These are phyloP conservation scores for Kurtzmaniella natalensis DNA, from an alignment of 1,139 yeast genomes.

Conservation along the genomic window DNA sequence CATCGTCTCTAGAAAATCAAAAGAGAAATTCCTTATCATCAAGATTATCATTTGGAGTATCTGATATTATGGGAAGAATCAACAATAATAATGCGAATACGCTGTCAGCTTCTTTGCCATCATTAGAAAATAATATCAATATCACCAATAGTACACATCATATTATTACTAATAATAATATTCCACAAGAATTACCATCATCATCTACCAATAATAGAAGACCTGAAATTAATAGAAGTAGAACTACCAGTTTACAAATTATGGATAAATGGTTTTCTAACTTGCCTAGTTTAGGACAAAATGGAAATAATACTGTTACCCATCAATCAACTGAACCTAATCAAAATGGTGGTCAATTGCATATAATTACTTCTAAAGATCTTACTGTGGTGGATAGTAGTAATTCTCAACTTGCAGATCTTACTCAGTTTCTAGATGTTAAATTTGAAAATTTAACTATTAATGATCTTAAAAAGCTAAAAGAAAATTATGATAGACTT, in stretches of 20 bases:
- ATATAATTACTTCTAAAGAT: background rate
- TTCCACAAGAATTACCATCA: slow-evolving; percentile 5
- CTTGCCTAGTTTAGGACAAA: slow-evolving; percentile 13
- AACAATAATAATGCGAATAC: slow-evolving; percentile 21
- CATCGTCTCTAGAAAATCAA: slow-evolving; percentile 28
- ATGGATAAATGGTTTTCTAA: slow-evolving; percentile 46
- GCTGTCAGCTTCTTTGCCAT: slow-evolving; percentile 29
- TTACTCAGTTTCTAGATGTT: slow-evolving; percentile 28
- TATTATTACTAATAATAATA: slow-evolving; percentile 4
- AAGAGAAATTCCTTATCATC: slow-evolving; percentile 35
- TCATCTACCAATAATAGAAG: slow-evolving; percentile 13
- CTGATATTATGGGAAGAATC: slow-evolving; percentile 41
- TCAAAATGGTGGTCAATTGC: background rate
- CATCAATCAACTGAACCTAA: slow-evolving; percentile 2
- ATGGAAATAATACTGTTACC: background rate
- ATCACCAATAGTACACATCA: slow-evolving; percentile 6
- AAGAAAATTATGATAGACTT: slow-evolving; percentile 34
- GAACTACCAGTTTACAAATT: slow-evolving; percentile 39
- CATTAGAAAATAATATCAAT: slow-evolving; percentile 21
- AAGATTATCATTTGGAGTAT: slow-evolving; percentile 37
- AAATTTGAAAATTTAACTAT: slow-evolving; percentile 37
- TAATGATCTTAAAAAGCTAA: slow-evolving; percentile 31
- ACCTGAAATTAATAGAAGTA: slow-evolving; percentile 26
- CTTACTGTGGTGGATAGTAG: background rate
- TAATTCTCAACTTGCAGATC: slow-evolving; percentile 15